Percentiles rank a stretch among this genome's conserved stretches.
phyloP scores from a whole-genome alignment of 1,284 basidiomycete genomes.

The Marasmius sp. region DNA sequence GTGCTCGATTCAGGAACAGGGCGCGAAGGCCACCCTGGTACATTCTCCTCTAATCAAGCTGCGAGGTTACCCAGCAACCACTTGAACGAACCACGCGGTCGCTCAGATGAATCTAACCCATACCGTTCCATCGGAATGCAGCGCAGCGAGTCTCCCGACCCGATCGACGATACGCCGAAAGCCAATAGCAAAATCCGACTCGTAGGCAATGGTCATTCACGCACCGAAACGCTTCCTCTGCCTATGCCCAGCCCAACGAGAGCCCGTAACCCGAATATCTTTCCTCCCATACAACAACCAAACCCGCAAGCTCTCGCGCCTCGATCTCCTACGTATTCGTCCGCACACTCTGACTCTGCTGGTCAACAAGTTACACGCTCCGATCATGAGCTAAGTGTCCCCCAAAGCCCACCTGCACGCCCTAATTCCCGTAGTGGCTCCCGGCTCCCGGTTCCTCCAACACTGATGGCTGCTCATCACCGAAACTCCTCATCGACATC shows the following conservation, averaged over 20 bases:
- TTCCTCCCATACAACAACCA: neutral
- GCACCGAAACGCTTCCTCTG: neutral
- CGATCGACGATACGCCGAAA: neutral
- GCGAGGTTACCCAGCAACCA: neutral
- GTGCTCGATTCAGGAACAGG: neutral
- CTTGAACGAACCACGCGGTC: neutral
- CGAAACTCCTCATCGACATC: neutral
- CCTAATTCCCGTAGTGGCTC: neutral
- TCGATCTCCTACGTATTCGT: neutral
- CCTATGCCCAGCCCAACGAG: neutral
- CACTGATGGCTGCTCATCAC: neutral
- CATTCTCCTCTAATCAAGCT: neutral
- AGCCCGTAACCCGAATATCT: neutral
- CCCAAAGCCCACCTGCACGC: neutral
- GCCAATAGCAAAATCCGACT: neutral
- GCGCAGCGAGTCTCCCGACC: neutral
- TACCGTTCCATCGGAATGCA: neutral
- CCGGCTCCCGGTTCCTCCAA: neutral
- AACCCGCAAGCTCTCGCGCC: neutral
- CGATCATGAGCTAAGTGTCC: neutral
- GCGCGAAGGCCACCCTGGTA: neutral
- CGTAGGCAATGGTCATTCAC: neutral
- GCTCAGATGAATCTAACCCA: neutral
- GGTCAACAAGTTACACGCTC: neutral
- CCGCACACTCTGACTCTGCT: neutral